Evolutionary conservation across 305 asterid genomes (phyloP).

Genomic region (Fraxinus angustifolia): DNA sequence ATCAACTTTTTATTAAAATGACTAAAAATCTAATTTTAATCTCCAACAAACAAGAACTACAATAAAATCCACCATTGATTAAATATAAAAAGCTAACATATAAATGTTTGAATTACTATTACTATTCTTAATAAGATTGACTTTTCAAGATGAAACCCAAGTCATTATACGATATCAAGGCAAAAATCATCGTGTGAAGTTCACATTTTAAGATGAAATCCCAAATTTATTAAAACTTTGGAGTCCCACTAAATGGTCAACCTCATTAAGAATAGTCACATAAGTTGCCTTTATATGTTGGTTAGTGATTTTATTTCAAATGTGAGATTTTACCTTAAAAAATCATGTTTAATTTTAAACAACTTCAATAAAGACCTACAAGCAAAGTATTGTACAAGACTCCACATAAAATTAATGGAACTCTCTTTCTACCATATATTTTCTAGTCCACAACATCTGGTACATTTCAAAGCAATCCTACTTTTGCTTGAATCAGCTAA

Average conservation of each 20-base stretch:
- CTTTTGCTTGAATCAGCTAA: constrained; percentile 19
- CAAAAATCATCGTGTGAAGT: not conserved
- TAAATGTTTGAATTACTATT: not conserved
- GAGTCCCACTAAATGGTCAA: not conserved
- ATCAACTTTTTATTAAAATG: too few species aligned
- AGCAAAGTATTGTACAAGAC: not conserved
- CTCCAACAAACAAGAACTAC: too few species aligned
- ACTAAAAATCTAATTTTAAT: too few species aligned
- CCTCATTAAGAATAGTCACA: not conserved
- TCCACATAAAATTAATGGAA: not conserved
- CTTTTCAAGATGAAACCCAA: not conserved
- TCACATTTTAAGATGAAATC: not conserved
- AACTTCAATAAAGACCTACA: not conserved
- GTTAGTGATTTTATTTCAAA: not conserved
- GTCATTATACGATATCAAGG: not conserved
- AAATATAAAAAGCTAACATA: not conserved
- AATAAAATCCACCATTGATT: not conserved
- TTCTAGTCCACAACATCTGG: constrained; percentile 27
- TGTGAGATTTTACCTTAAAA: not conserved
- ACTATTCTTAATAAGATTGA: not conserved
- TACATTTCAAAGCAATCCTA: constrained; percentile 22
- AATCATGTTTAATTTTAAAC: not conserved
- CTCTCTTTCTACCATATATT: constrained; percentile 3
- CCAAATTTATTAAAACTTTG: not conserved
- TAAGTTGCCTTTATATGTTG: not conserved